phyloP scores from a whole-genome alignment of 163 green algal species.

The Chloroidium sp. region DNA sequence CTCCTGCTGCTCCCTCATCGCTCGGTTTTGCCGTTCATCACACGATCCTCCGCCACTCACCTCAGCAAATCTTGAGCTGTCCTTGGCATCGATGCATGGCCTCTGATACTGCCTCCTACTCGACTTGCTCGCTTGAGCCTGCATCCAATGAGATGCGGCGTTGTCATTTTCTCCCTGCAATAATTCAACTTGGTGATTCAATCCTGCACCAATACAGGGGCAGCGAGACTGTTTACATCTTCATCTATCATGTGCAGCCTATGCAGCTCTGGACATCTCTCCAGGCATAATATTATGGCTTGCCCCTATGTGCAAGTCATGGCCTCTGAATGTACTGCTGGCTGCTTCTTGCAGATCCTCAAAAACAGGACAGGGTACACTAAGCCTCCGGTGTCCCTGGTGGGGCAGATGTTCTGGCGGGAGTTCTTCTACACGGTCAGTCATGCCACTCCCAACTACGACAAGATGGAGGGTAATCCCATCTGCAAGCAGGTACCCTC shows the following conservation, averaged over 20 bases:
- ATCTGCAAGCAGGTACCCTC: constrained; percentile 70
- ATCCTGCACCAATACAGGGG: not conserved
- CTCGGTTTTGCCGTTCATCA: too few relatives aligned
- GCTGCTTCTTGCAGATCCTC: constrained; percentile 41
- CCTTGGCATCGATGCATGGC: too few relatives aligned
- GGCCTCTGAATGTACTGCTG: not conserved
- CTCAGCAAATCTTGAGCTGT: too few relatives aligned
- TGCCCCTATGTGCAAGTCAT: not conserved
- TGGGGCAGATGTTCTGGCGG: constrained; percentile 88
- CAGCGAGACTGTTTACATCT: not conserved
- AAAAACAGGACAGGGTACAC: constrained; percentile 48
- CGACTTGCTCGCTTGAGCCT: too few relatives aligned
- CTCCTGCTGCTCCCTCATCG: not conserved
- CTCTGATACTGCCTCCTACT: too few relatives aligned
- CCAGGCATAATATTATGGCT: not conserved
- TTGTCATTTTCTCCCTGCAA: too few relatives aligned
- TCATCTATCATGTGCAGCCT: not conserved
- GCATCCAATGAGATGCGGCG: too few relatives aligned
- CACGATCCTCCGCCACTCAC: too few relatives aligned
- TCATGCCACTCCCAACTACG: constrained; percentile 45
- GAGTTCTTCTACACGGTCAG: constrained; percentile 87
- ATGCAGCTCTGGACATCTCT: not conserved
- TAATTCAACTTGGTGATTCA: too few relatives aligned
- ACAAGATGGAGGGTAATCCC: constrained; percentile 73
- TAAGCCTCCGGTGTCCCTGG: constrained; percentile 79